Percentiles rank a stretch among this genome's conserved stretches.
phyloP scores from a whole-genome alignment of 345 rosid genomes.

The Viola odorata region DNA sequence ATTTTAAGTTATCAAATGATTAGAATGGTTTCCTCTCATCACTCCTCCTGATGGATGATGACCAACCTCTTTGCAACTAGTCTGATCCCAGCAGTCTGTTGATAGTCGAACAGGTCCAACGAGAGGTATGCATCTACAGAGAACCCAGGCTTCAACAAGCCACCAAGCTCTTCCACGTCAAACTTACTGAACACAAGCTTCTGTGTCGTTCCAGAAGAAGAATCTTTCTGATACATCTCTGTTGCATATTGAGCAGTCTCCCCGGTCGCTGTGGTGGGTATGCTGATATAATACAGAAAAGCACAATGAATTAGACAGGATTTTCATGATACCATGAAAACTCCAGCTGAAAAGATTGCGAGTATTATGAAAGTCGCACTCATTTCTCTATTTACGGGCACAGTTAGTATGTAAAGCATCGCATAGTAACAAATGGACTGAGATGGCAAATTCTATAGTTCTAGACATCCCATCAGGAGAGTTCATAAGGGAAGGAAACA shows the following conservation, averaged over 20 bases:
- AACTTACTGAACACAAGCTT: slow-evolving; percentile 46
- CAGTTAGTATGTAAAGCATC: no score
- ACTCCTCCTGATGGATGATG: no score
- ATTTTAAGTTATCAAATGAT: no score
- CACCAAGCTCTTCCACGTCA: slow-evolving; percentile 44
- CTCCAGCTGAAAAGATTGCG: no score
- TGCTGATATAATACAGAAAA: slow-evolving; percentile 43
- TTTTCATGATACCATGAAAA: background rate
- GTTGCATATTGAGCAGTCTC: slow-evolving; percentile 44
- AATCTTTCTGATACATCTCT: slow-evolving; percentile 56
- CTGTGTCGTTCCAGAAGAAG: slow-evolving; percentile 40
- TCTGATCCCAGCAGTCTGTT: slow-evolving; percentile 64
- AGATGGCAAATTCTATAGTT: no score
- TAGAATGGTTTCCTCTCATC: no score
- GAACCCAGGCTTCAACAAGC: slow-evolving; percentile 37
- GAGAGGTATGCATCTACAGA: slow-evolving; percentile 59
- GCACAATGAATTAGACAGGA: slow-evolving; percentile 1
- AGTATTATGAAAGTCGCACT: no score
- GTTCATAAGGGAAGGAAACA: no score
- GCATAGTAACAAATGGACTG: no score
- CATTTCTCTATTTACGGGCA: no score
- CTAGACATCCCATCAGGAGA: no score
- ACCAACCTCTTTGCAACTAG: slow-evolving; percentile 57
- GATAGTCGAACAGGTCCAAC: slow-evolving; percentile 66
- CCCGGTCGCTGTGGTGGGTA: slow-evolving; percentile 41